Evolutionary conservation across 805 yeast species (phyloP).

Genomic region (Zygotorulaspora florentina): DNA sequence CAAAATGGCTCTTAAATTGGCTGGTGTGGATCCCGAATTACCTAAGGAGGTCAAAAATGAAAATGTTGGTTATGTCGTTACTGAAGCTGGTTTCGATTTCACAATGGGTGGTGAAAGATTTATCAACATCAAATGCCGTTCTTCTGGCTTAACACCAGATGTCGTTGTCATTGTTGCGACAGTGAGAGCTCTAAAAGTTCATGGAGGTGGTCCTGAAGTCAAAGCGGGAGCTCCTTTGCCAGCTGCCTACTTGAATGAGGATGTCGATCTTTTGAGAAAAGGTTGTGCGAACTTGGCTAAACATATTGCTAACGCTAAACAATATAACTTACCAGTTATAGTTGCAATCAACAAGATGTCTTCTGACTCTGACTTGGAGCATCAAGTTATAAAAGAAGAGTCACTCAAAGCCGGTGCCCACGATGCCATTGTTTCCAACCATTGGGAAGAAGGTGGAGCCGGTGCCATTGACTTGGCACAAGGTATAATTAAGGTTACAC

Average conservation of each 20-base stretch:
- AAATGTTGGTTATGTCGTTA: conserved; percentile 70
- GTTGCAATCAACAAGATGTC: conserved; percentile 80
- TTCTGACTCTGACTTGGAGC: conserved; percentile 65
- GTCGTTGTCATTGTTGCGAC: conserved; percentile 80
- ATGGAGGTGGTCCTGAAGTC: conserved; percentile 87
- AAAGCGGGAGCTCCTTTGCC: conserved; percentile 81
- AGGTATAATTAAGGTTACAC: conserved; percentile 61
- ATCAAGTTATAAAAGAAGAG: conserved; percentile 60
- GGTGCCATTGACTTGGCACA: conserved; percentile 75
- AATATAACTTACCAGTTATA: conserved; percentile 72
- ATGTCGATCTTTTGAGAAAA: conserved; percentile 59
- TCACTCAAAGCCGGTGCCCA: conserved; percentile 73
- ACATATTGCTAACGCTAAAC: conserved; percentile 67
- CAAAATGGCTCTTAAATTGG: conserved; percentile 72
- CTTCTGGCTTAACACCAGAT: conserved; percentile 76
- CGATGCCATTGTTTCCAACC: conserved; percentile 77
- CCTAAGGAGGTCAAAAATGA: conserved; percentile 41
- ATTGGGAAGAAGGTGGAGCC: conserved; percentile 82
- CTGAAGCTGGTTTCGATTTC: conserved; percentile 88
- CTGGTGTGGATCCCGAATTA: conserved; percentile 56
- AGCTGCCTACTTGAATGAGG: conserved; percentile 65
- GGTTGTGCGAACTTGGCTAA: conserved; percentile 76
- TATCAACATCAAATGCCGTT: conserved; percentile 74
- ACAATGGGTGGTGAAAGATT: conserved; percentile 92
- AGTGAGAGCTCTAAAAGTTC: conserved; percentile 77